Percentiles rank a stretch among this genome's conserved stretches.
These are phyloP conservation scores for Echium plantagineum DNA, from an alignment of 257 asterid genomes.

Conservation along the genomic window DNA sequence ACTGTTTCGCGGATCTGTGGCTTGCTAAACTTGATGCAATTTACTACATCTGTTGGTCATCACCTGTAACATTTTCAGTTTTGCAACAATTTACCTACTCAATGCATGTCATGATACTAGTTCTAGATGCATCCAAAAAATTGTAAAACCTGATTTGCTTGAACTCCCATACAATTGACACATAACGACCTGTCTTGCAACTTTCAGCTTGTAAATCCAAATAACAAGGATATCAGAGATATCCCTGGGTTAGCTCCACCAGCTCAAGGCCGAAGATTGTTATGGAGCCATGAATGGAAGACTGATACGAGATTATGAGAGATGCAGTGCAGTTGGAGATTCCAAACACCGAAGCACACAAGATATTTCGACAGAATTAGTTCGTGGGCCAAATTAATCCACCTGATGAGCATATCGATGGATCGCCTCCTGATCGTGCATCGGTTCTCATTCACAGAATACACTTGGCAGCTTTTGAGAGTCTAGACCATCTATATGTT, in stretches of 20 bases:
- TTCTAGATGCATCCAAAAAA: too few relatives aligned
- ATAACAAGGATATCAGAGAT: constrained; percentile 69
- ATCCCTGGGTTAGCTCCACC: constrained; percentile 98
- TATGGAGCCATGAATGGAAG: constrained; percentile 33
- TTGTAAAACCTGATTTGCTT: too few relatives aligned
- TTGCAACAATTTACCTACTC: too few relatives aligned
- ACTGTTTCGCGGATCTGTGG: too few relatives aligned
- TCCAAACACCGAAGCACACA: neutral
- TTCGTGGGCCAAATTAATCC: neutral
- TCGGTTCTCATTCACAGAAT: neutral
- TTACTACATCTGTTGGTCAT: too few relatives aligned
- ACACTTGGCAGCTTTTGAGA: neutral
- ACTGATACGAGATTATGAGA: constrained; percentile 3
- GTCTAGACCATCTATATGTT: neutral
- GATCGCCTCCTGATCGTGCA: neutral
- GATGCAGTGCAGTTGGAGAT: neutral
- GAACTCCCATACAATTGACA: too few relatives aligned
- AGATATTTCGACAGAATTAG: neutral
- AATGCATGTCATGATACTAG: too few relatives aligned
- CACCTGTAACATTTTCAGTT: too few relatives aligned
- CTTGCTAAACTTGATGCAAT: too few relatives aligned
- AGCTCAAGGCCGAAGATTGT: constrained; percentile 68
- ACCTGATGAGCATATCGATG: neutral
- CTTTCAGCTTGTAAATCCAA: constrained; percentile 75
- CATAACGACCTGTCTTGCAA: neutral